phyloP scores from a whole-genome alignment of 2,329 filamentous ascomycete genomes.

The Fusarium robinianum region DNA sequence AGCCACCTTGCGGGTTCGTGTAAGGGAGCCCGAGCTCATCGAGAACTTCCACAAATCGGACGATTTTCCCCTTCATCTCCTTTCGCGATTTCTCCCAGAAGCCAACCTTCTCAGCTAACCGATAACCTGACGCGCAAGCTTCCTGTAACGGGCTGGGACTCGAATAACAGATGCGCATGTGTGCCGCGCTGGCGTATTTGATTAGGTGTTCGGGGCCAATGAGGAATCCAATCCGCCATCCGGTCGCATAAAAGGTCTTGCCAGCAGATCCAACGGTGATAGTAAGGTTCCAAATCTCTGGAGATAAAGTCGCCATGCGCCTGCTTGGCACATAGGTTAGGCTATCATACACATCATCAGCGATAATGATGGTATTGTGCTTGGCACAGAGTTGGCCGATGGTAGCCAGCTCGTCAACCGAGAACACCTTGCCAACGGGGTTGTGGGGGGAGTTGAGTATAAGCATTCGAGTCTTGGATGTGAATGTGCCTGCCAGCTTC shows the following conservation, averaged over 20 bases:
- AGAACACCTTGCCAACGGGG: constrained; percentile 93
- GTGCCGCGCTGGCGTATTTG: constrained; percentile 85
- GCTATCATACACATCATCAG: constrained; percentile 89
- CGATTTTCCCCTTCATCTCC: constrained; percentile 88
- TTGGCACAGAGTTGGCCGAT: constrained; percentile 88
- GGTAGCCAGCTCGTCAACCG: constrained; percentile 74
- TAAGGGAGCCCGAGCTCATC: constrained; percentile 76
- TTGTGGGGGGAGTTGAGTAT: constrained; percentile 86
- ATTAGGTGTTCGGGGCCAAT: constrained; percentile 86
- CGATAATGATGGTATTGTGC: constrained; percentile 88
- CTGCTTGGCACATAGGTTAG: constrained; percentile 94
- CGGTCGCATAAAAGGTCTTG: constrained; percentile 96
- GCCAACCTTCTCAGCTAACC: constrained; percentile 78
- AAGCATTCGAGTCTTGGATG: constrained; percentile 88
- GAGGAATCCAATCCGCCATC: constrained; percentile 91
- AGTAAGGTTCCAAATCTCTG: constrained; percentile 82
- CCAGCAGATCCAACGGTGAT: constrained; percentile 91
- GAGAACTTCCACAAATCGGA: constrained; percentile 79
- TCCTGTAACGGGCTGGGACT: constrained; percentile 91
- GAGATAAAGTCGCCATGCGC: constrained; percentile 82
- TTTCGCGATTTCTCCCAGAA: constrained; percentile 83
- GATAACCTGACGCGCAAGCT: constrained; percentile 90
- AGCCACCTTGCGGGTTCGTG: constrained; percentile 90
- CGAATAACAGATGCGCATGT: constrained; percentile 93
- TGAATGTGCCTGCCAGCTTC: constrained; percentile 78